A percentile compares a stretch with the other conserved stretches of the same genome.
Evolutionary conservation across 2,329 filamentous ascomycete species (phyloP).

Genomic region (Hypoxylon sp.): DNA sequence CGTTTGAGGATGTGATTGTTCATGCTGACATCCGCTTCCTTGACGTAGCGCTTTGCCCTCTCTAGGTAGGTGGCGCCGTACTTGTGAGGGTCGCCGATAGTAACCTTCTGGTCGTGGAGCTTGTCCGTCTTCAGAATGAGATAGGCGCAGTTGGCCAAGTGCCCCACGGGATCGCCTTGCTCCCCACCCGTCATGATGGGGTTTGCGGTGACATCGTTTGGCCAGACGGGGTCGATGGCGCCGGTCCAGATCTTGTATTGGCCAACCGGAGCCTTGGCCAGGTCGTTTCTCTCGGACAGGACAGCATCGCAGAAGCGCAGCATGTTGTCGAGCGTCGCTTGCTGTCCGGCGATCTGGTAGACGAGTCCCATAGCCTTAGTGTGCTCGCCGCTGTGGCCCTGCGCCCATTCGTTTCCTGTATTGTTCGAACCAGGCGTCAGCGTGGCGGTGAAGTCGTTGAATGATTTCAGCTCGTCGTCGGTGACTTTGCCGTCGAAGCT

Average conservation of each 20-base stretch:
- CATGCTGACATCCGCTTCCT: slow-evolving; percentile 28
- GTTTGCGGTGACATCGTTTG: slow-evolving; percentile 19
- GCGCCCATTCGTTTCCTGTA: slow-evolving; percentile 29
- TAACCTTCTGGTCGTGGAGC: slow-evolving; percentile 26
- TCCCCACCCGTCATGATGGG: slow-evolving; percentile 28
- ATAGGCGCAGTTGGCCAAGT: slow-evolving; percentile 29
- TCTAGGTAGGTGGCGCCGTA: slow-evolving; percentile 32
- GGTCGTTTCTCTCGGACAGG: slow-evolving; percentile 32
- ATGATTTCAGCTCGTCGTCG: slow-evolving; percentile 30
- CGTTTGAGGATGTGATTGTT: slow-evolving; percentile 27
- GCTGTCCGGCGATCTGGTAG: slow-evolving; percentile 30
- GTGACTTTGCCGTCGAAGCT: slow-evolving; percentile 34
- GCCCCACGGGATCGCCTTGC: slow-evolving; percentile 31
- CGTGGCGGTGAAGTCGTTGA: slow-evolving; percentile 27
- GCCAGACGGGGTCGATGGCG: slow-evolving; percentile 30
- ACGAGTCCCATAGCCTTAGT: slow-evolving; percentile 34
- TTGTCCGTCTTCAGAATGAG: slow-evolving; percentile 29
- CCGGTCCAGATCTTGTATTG: slow-evolving; percentile 33
- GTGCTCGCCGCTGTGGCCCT: slow-evolving; percentile 33
- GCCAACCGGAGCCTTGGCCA: slow-evolving; percentile 29
- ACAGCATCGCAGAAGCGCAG: slow-evolving; percentile 37
- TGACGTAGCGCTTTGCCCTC: slow-evolving; percentile 27
- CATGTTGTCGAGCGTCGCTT: slow-evolving; percentile 32
- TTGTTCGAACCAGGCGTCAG: slow-evolving; percentile 25
- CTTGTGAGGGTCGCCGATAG: slow-evolving; percentile 25